A percentile compares a stretch with the other conserved stretches of the same genome.
Conservation (phyloP, 1,284 basidiomycete genomes). For the Stereum hirsutum region DNA sequence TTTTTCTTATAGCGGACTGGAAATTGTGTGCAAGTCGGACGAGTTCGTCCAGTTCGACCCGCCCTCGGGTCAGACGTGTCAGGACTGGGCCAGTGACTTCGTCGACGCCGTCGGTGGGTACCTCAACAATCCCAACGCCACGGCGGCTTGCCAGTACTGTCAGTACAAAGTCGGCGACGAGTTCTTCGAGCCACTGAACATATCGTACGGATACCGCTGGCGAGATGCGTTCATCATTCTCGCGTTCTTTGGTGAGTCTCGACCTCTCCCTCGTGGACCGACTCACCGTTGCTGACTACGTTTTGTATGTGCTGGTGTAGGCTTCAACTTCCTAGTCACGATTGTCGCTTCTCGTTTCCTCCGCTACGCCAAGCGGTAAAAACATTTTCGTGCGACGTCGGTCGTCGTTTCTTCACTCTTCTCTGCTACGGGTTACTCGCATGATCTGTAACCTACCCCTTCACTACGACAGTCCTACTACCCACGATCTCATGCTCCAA, state of each 20-base stretch:
- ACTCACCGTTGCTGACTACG: background rate
- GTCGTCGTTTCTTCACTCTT: no score
- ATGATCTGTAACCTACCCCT: no score
- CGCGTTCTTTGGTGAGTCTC: conserved; percentile 41
- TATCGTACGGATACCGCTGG: conserved; percentile 60
- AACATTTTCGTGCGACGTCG: no score
- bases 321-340: conserved; percentile 69
- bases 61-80: conserved; percentile 69
- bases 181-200: conserved; percentile 63
- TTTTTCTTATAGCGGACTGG: conserved; percentile 39
- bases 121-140: conserved; percentile 63
- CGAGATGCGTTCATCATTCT: conserved; percentile 69
- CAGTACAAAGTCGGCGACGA: conserved; percentile 62
- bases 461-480: no score
- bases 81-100: conserved; percentile 62
- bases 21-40: conserved; percentile 53
- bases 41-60: conserved; percentile 69
- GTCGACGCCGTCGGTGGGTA: conserved; percentile 66
- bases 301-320: conserved; percentile 16
- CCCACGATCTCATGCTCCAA: no score
- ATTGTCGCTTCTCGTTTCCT: conserved; percentile 72
- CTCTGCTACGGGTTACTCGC: no score
- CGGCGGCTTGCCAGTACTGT: conserved; percentile 60
- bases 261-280: background rate
- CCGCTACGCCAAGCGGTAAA: conserved; percentile 56